phyloP scores from a whole-genome alignment of 208 protist genomes.

The Leishmania tropica region DNA sequence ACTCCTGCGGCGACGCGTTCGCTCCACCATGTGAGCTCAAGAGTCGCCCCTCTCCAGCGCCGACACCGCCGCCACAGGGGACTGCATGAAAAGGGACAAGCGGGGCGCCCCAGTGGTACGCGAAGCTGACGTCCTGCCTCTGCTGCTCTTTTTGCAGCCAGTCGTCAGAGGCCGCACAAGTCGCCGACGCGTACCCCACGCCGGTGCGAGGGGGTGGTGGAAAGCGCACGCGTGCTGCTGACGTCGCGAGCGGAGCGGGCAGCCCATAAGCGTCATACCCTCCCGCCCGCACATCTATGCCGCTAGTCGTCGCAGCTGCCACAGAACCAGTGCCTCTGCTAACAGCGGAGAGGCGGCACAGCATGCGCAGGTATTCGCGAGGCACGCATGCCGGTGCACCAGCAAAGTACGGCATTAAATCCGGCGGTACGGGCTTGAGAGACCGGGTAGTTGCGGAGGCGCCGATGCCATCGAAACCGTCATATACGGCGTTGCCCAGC shows the following conservation, averaged over 20 bases:
- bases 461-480: not conserved
- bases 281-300: not conserved
- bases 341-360: constrained; percentile 19
- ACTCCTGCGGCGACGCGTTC: constrained; percentile 10
- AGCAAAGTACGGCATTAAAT: constrained; percentile 10
- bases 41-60: constrained; percentile 1
- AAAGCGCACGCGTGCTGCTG: not conserved
- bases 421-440: not conserved
- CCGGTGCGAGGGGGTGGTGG: not conserved
- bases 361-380: constrained; percentile 25
- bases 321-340: not conserved
- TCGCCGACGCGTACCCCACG: not conserved
- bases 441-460: not conserved
- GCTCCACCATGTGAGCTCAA: not conserved
- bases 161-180: not conserved
- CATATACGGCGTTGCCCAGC: not conserved
- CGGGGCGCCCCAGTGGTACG: constrained; percentile 16
- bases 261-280: not conserved
- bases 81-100: constrained; percentile 29
- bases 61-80: not conserved
- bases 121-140: not conserved
- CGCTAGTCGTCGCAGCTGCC: constrained; percentile 2
- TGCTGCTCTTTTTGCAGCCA: not conserved
- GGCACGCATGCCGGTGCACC: constrained; percentile 26
- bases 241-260: not conserved